Percentiles rank a stretch among this genome's conserved stretches.
Conservation (phyloP, 2,329 filamentous ascomycete species). For the Teratosphaeria destructans region DNA sequence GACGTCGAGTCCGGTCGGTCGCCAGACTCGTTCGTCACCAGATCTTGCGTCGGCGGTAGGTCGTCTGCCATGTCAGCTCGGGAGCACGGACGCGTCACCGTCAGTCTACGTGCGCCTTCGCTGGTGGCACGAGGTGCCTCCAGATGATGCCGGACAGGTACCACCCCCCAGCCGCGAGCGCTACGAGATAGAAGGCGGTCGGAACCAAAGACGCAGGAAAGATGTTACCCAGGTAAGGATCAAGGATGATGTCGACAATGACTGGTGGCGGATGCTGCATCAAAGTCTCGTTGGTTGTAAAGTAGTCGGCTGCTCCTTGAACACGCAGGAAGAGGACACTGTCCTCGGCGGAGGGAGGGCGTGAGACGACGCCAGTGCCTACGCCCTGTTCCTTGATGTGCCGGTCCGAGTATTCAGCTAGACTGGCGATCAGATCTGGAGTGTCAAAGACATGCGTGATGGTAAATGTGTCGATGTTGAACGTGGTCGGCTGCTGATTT, state of each 20-base stretch:
- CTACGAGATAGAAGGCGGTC: conserved; percentile 56
- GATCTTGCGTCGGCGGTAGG: not conserved
- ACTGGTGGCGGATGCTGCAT: conserved; percentile 70
- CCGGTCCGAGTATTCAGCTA: conserved; percentile 18
- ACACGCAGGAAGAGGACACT: conserved; percentile 58
- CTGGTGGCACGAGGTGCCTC: conserved; percentile 12
- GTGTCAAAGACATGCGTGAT: conserved; percentile 47
- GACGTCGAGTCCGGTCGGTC: not conserved
- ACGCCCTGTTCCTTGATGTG: not conserved
- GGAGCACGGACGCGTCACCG: not conserved
- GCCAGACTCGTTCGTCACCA: not conserved
- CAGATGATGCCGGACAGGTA: conserved; percentile 39
- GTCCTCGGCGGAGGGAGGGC: conserved; percentile 3
- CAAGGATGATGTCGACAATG: conserved; percentile 69
- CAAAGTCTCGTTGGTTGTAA: conserved; percentile 59
- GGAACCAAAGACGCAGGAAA: conserved; percentile 68
- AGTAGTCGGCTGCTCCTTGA: conserved; percentile 73
- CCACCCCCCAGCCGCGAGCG: conserved; percentile 47
- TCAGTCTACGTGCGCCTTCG: conserved; percentile 18
- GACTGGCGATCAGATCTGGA: conserved; percentile 20
- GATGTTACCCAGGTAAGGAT: conserved; percentile 71
- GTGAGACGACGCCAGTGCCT: not conserved
- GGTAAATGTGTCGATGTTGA: conserved; percentile 57
- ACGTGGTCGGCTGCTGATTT: conserved; percentile 71
- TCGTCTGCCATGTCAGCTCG: not conserved